Base-by-base conservation (phyloP, 805 yeast genomes). In the Candida dajiaensis region DNA sequence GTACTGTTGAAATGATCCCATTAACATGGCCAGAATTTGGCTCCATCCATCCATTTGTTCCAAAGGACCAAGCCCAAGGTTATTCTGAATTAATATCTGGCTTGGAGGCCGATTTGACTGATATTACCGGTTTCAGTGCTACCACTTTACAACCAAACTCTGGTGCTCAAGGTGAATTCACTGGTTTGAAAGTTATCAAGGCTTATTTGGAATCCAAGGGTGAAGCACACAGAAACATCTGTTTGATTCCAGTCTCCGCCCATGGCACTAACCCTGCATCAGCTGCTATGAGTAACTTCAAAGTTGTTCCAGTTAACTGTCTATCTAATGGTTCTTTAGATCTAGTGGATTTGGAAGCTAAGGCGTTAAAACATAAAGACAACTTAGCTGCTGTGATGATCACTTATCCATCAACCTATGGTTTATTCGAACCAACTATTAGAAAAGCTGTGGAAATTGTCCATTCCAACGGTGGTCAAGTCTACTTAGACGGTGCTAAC, bases 181-280 rank as follows among this genome's bases (percentile, higher is more conserved):
- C 98, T 15, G 99, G 99, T 25, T 73, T 94, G 50, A 79, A 95
- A 49, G 89, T 89, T 40, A 92, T 94, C 55, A 77, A 81, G 55
- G 78, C 85, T 35, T 94, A 87, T 64, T 78, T 86, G 55, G 78
- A 80, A 50, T 70, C 83, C 19, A 74, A 71, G 40, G 95, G 94
- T 38, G 83, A 89, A 61, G 66, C 74, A 16, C 70, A 81, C 49
- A 78, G 99, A 63, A 81, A 89, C 64, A 76, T 94, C 45, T 94
- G 97, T 67, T 74, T 94, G 62, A 94, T 94, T 57, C 99, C 99
- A 6, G 96, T 92, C 4, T 83, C 94, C 58, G 99, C 99, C 2
- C 99, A 94, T 62, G 99, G 99, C 49, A 94, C 99, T 16, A 94
- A 94, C 63, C 99, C 99, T 21, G 99, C 99, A 0, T 88, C 97